Base-by-base conservation (phyloP, 192 early-diverging fungal species). In the Entophlyctis helioformis region DNA sequence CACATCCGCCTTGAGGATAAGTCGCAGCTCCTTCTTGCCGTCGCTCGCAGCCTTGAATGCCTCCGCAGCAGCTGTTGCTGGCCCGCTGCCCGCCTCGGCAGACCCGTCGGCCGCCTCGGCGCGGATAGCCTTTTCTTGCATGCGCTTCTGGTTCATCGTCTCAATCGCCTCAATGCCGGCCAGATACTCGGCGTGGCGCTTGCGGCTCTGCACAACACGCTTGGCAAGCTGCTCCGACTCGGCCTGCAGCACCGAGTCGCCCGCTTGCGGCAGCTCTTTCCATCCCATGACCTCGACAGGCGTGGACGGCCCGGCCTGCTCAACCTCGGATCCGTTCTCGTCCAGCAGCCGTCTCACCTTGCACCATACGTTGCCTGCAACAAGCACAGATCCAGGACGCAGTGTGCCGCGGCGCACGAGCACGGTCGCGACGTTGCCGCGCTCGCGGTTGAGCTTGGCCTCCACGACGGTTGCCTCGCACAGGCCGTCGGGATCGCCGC, bases 391-490 rank as follows among this genome's bases (percentile, higher is more conserved):
- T 8, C 91, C 90, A 3, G 80, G 59, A 11, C 61, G 65, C 24
- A 98, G 72, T 8, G 85, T 89, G n/a, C 94, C 94, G 25, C 85
- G 83, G 56, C 81, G 78, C 31, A 98, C 83, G 39, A 98, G 66
- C 5, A 94, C 70, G 0, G 94, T 87, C 0, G 91, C 86, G 2
- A 89, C 82, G 38, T 78, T 86, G 11, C 88, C 53, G 42, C 76
- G 71, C 4, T 89, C 89, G 56, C 82, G 85, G 47, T 85, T 86
- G 20, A 94, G 55, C 56, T 86, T 80, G 3, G 89, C 85, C 61
- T 98, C 94, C 23, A 98, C 73, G 1, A 95, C 69, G 20, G 80
- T 72, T 16, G 82, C 94, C 39, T 98, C 89, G n/a, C 73, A 82
- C 0, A 67, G 67, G 1, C 82, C 83, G 22, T 70, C 71, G 13